Evolutionary conservation across 2,329 filamentous ascomycete genomes (phyloP).

Genomic region (Moelleriella libera): DNA sequence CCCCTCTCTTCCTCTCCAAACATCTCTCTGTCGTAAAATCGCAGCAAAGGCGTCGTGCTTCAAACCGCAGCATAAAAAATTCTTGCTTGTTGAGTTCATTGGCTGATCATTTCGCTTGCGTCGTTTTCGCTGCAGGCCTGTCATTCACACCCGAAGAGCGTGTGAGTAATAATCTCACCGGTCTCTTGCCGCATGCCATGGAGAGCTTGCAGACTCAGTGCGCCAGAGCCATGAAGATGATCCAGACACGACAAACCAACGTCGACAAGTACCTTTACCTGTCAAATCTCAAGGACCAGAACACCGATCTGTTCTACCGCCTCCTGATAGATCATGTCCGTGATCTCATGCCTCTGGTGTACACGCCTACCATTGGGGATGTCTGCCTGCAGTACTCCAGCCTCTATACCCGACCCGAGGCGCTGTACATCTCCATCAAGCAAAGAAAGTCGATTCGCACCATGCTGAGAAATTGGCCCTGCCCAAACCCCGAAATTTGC

Average conservation of each 20-base stretch:
- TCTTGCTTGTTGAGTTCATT: too few relatives aligned
- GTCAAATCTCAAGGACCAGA: slow-evolving; percentile 59
- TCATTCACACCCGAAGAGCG: slow-evolving; percentile 52
- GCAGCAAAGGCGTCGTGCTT: background rate
- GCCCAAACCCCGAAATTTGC: slow-evolving; percentile 81
- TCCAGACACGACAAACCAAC: slow-evolving; percentile 51
- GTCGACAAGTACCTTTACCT: slow-evolving; percentile 81
- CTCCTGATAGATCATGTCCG: slow-evolving; percentile 63
- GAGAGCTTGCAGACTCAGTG: slow-evolving; percentile 46
- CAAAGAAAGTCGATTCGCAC: slow-evolving; percentile 81
- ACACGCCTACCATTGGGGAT: slow-evolving; percentile 85
- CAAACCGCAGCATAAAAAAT: too few relatives aligned
- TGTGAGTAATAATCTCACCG: slow-evolving; percentile 49
- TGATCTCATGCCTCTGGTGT: slow-evolving; percentile 72
- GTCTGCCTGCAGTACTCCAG: slow-evolving; percentile 94
- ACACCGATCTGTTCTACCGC: slow-evolving; percentile 72
- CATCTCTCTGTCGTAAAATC: background rate
- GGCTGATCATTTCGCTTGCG: too few relatives aligned
- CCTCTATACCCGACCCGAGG: slow-evolving; percentile 89
- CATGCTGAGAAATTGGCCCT: slow-evolving; percentile 88
- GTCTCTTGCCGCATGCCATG: slow-evolving; percentile 50
- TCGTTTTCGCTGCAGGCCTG: slow-evolving; percentile 29
- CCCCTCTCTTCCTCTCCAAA: background rate
- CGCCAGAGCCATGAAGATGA: slow-evolving; percentile 58
- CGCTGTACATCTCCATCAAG: slow-evolving; percentile 89